These are phyloP conservation scores for Talaromyces sp. DNA, from an alignment of 2,329 filamentous ascomycete genomes.

Conservation along the genomic window DNA sequence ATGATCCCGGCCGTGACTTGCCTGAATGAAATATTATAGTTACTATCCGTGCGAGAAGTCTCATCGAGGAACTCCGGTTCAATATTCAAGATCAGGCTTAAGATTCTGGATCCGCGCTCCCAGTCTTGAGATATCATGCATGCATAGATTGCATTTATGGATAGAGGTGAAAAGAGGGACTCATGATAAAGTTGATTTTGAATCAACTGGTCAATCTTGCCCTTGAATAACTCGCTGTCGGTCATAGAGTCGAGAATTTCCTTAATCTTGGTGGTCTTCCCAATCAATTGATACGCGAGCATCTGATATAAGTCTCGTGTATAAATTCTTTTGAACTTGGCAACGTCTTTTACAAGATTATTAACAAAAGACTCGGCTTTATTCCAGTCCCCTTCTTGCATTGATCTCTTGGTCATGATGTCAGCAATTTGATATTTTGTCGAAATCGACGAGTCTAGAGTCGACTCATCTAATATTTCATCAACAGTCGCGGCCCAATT, in stretches of 20 bases:
- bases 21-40: conserved; percentile 11
- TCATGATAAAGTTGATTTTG: conserved; percentile 8
- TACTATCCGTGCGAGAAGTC: conserved; percentile 4
- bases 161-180: conserved; percentile 8
- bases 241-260: conserved; percentile 15
- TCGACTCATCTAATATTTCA: not conserved
- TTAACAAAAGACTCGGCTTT: conserved; percentile 7
- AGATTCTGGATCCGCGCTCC: conserved; percentile 11
- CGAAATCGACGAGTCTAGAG: not conserved
- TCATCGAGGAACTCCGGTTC: conserved; percentile 13
- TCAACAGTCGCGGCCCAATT: not conserved
- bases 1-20: conserved; percentile 13
- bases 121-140: conserved; percentile 11
- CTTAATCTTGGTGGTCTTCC: conserved; percentile 12
- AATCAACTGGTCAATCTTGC: conserved; percentile 8
- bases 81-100: conserved; percentile 13
- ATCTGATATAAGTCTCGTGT: conserved; percentile 13
- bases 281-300: conserved; percentile 14
- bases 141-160: conserved; percentile 15
- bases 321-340: conserved; percentile 9
- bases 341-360: conserved; percentile 10
- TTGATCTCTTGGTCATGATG: not conserved
- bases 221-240: conserved; percentile 15
- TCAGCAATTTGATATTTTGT: conserved; percentile 2
- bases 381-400: not conserved